Evolutionary conservation across 2,329 filamentous ascomycete species (phyloP).

Genomic region (Penicillium sp.): DNA sequence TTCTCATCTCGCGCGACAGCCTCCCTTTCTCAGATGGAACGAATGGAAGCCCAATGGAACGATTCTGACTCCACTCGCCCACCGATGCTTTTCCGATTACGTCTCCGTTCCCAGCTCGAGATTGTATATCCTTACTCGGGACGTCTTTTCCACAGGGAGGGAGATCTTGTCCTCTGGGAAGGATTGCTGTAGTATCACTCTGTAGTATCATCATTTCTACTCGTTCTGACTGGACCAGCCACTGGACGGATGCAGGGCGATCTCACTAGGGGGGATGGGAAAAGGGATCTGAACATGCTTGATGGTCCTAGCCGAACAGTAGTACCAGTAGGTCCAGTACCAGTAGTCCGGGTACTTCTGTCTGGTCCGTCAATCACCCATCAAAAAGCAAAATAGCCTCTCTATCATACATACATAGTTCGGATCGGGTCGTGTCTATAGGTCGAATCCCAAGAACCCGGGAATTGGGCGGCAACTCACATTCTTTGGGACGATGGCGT

Average conservation of each 20-base stretch:
- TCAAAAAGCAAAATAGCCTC: neutral
- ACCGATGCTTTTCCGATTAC: conserved; percentile 24
- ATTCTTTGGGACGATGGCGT: conserved; percentile 6
- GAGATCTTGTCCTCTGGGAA: neutral
- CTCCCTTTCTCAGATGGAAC: conserved; percentile 20
- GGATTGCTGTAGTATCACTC: neutral
- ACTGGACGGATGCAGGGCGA: conserved; percentile 7
- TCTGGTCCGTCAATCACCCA: neutral
- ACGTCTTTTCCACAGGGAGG: neutral
- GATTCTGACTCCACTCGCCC: conserved; percentile 16
- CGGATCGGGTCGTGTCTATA: neutral
- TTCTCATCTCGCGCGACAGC: conserved; percentile 14
- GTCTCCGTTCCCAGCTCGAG: neutral
- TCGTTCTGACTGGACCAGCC: neutral
- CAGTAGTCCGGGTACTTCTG: neutral
- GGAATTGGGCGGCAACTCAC: conserved; percentile 6
- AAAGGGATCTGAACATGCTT: conserved; percentile 2
- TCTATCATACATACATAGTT: neutral
- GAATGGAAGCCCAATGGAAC: conserved; percentile 31
- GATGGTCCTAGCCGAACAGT: neutral
- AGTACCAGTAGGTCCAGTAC: neutral
- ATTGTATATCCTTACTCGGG: neutral
- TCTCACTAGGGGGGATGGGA: neutral
- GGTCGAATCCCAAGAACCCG: conserved; percentile 5
- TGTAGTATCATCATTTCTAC: neutral